Conservation (phyloP, 2,329 filamentous ascomycete species). For the Fusarium scirpi region DNA sequence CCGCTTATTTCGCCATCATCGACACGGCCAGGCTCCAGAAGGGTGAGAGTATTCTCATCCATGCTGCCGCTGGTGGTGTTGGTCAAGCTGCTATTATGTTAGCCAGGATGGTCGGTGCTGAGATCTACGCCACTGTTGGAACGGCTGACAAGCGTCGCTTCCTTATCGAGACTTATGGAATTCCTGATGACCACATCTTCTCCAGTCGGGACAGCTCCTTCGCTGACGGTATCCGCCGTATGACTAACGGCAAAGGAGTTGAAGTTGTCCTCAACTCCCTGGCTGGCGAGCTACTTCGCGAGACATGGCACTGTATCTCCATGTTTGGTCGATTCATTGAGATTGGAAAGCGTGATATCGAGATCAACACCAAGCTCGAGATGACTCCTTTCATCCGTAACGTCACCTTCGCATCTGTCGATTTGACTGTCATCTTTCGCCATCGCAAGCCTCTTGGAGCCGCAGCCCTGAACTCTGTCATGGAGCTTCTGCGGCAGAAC, state of each 20-base stretch:
- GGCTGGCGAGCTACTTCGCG: constrained; percentile 46
- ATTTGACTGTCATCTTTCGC: not conserved
- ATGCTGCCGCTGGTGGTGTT: constrained; percentile 4
- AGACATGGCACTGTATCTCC: constrained; percentile 51
- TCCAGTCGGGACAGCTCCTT: not conserved
- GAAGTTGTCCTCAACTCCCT: constrained; percentile 50
- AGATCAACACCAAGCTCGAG: constrained; percentile 17
- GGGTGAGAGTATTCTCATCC: not conserved
- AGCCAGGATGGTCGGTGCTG: constrained; percentile 10
- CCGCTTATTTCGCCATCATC: not conserved
- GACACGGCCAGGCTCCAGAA: not conserved
- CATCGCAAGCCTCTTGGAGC: not conserved
- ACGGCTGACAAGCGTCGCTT: not conserved
- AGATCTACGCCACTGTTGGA: constrained; percentile 34
- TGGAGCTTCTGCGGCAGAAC: not conserved
- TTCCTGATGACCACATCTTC: constrained; percentile 50
- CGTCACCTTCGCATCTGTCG: constrained; percentile 22
- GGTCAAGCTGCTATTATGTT: constrained; percentile 4
- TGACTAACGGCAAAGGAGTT: constrained; percentile 46
- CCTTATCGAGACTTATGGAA: constrained; percentile 44
- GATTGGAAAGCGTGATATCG: constrained; percentile 51
- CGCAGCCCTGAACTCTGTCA: not conserved
- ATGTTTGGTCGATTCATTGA: constrained; percentile 51
- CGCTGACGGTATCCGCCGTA: not conserved
- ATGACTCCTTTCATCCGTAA: constrained; percentile 52